Conservation (phyloP, 1,284 basidiomycete genomes). For the Boletus mariae region DNA sequence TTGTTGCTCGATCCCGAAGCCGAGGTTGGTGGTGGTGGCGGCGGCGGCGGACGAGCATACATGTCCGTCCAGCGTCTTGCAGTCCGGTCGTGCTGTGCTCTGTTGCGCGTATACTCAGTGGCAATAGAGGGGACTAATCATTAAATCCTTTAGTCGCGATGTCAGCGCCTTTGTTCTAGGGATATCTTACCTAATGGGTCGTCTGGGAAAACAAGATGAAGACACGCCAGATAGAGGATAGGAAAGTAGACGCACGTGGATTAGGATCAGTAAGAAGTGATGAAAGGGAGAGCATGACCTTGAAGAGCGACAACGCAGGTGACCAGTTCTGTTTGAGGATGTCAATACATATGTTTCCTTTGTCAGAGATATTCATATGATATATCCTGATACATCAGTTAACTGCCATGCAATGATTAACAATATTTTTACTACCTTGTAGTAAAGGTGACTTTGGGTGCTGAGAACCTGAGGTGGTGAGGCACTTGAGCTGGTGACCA, state of each 20-base stretch:
- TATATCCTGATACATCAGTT: constrained; percentile 63
- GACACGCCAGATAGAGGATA: not conserved
- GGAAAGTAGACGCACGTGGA: constrained; percentile 56
- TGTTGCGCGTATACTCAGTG: constrained; percentile 61
- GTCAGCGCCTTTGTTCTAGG: not conserved
- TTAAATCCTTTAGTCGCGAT: not conserved
- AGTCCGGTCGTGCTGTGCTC: constrained; percentile 54
- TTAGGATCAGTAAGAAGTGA: constrained; percentile 88
- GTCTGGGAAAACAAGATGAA: constrained; percentile 38
- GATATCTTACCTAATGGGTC: constrained; percentile 60
- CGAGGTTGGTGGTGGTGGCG: constrained; percentile 5
- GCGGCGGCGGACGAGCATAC: constrained; percentile 40
- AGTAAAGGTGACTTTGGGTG: constrained; percentile 74
- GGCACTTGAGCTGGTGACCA: not conserved
- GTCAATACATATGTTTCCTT: constrained; percentile 72
- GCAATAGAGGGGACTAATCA: constrained; percentile 67
- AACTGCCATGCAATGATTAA: not conserved
- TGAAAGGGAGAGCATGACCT: constrained; percentile 85
- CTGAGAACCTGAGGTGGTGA: constrained; percentile 61
- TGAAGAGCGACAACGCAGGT: constrained; percentile 85
- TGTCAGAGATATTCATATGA: constrained; percentile 88
- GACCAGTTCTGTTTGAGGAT: constrained; percentile 90
- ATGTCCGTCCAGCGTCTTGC: constrained; percentile 50
- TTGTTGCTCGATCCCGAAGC: constrained; percentile 11
- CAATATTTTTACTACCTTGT: constrained; percentile 51